Percentiles rank a stretch among this genome's conserved stretches.
Evolutionary conservation across 768 basidiomycete species (phyloP).

Genomic region (Leccinum barrowsii): DNA sequence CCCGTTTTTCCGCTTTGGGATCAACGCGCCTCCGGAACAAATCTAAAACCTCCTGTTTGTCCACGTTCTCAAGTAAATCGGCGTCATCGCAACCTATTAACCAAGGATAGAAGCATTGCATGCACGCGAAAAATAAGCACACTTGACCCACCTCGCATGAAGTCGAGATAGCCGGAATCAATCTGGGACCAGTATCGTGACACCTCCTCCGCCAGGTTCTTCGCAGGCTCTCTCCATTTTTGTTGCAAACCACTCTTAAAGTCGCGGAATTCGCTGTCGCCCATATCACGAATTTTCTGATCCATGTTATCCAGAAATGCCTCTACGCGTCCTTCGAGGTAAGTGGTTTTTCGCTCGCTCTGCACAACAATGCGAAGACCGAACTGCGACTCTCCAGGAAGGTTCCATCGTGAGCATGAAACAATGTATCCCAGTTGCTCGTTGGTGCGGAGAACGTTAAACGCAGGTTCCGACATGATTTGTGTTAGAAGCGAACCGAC

Average conservation of each 20-base stretch:
- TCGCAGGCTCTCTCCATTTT: constrained; percentile 80
- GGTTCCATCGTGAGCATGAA: constrained; percentile 50
- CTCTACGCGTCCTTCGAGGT: constrained; percentile 86
- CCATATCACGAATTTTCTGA: constrained; percentile 63
- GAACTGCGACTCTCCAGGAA: constrained; percentile 63
- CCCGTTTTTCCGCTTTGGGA: constrained; percentile 61
- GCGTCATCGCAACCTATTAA: constrained; percentile 70
- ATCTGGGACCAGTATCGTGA: constrained; percentile 68
- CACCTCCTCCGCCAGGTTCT: constrained; percentile 84
- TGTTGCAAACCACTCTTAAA: constrained; percentile 76
- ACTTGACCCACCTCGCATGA: constrained; percentile 65
- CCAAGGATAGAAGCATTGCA: not conserved
- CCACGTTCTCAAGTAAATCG: constrained; percentile 55
- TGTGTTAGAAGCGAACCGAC: constrained; percentile 71
- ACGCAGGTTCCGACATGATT: constrained; percentile 87
- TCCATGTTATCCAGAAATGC: constrained; percentile 80
- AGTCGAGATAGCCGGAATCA: constrained; percentile 80
- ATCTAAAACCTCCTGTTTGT: constrained; percentile 68
- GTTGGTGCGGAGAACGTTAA: constrained; percentile 86
- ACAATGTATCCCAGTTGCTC: constrained; percentile 97
- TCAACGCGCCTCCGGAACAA: constrained; percentile 71
- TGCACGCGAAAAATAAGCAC: not conserved
- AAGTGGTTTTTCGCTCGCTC: constrained; percentile 75
- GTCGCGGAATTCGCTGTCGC: constrained; percentile 65
- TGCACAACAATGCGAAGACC: constrained; percentile 86